Evolutionary conservation across 306 rosid genomes (phyloP).

Genomic region (Oemleria cerasiformis): DNA sequence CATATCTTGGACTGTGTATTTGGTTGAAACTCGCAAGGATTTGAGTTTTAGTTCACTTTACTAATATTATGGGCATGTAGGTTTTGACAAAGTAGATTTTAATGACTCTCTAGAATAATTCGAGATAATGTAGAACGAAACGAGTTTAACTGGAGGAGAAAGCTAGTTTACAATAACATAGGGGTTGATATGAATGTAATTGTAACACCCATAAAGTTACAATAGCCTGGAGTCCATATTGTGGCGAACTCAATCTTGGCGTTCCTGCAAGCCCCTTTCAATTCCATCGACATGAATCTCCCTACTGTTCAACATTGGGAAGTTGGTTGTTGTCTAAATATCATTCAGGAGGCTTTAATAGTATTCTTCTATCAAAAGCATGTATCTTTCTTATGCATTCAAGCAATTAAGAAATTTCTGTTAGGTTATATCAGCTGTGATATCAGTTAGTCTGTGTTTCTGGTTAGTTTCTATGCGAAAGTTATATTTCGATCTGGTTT

Average conservation of each 20-base stretch:
- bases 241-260: too few relatives aligned
- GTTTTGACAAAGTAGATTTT: not conserved
- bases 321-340: not conserved
- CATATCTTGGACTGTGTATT: not conserved
- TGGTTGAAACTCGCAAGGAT: not conserved
- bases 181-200: not conserved
- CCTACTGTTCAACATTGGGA: not conserved
- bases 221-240: too few relatives aligned
- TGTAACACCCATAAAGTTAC: too few relatives aligned
- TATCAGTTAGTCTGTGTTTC: not conserved
- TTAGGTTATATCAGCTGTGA: not conserved
- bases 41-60: conserved; percentile 1
- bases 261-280: too few relatives aligned
- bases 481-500: not conserved
- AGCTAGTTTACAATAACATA: not conserved
- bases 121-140: not conserved
- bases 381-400: not conserved
- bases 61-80: not conserved
- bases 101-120: not conserved
- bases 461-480: not conserved
- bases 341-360: not conserved
- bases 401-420: not conserved
- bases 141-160: not conserved
- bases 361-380: not conserved
- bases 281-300: too few relatives aligned